Evolutionary conservation across 768 basidiomycete species (phyloP).

Genomic region (Pleurotus sapidus): DNA sequence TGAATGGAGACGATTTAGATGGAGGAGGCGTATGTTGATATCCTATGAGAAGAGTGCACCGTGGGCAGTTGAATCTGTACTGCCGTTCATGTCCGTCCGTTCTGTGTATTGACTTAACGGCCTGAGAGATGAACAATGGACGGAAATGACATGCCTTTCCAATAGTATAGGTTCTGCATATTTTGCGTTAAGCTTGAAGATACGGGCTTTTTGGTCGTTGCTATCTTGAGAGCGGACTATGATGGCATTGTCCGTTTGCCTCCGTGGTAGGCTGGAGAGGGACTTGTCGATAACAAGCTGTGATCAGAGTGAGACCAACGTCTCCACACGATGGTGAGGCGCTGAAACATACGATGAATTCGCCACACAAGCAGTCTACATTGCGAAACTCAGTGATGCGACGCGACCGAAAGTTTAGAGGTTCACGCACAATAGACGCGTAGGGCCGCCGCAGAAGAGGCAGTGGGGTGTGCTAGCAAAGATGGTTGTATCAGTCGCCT

Average conservation of each 20-base stretch:
- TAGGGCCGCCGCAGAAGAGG: conserved; percentile 73
- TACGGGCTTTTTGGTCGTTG: conserved; percentile 50
- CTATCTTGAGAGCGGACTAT: conserved; percentile 76
- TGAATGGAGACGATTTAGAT: conserved; percentile 68
- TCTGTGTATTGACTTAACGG: conserved; percentile 28
- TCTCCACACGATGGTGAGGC: neutral
- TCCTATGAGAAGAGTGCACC: conserved; percentile 64
- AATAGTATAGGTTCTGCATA: conserved; percentile 68
- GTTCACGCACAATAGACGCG: conserved; percentile 68
- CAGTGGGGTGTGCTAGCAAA: conserved; percentile 65
- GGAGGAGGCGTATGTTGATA: conserved; percentile 83
- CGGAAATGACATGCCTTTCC: conserved; percentile 53
- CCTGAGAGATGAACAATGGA: too few relatives aligned
- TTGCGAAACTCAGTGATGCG: conserved; percentile 12
- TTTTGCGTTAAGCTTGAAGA: conserved; percentile 87
- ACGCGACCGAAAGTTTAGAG: conserved; percentile 13
- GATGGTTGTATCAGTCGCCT: too few relatives aligned
- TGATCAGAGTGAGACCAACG: neutral
- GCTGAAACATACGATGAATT: conserved; percentile 65
- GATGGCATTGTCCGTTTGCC: conserved; percentile 76
- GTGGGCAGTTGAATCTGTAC: conserved; percentile 66
- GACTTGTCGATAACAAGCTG: conserved; percentile 83
- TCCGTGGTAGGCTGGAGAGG: conserved; percentile 62
- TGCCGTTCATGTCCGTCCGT: conserved; percentile 72
- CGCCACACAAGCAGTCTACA: conserved; percentile 83